phyloP scores from a whole-genome alignment of 1,139 yeast species.

The Neolecta irregularis region DNA sequence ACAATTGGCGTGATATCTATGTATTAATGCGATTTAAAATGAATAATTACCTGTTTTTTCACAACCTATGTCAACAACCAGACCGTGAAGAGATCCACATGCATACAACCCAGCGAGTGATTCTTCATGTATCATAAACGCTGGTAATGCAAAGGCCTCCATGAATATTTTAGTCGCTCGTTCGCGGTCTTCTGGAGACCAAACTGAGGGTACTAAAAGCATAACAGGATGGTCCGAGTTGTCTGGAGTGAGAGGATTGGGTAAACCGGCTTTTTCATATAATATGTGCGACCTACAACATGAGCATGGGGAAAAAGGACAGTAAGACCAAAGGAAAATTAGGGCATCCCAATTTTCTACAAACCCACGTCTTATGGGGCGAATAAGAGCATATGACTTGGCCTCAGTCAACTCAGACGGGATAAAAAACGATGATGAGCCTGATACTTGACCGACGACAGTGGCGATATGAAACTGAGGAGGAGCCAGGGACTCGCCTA shows the following conservation, averaged over 20 bases:
- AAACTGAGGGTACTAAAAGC: conserved; percentile 12
- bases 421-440: background rate
- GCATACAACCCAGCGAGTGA: conserved; percentile 66
- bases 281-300: conserved; percentile 8
- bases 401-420: background rate
- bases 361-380: conserved; percentile 10
- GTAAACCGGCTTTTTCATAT: conserved; percentile 2
- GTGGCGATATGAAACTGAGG: conserved; percentile 8
- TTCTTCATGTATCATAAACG: conserved; percentile 53
- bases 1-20: conserved; percentile 59
- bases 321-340: conserved; percentile 18
- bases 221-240: conserved; percentile 11
- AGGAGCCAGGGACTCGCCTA: conserved; percentile 13
- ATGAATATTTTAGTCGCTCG: conserved; percentile 31
- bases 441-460: conserved; percentile 6
- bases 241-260: conserved; percentile 2
- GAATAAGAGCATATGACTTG: conserved; percentile 1
- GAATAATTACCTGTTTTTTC: conserved; percentile 32
- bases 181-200: conserved; percentile 12
- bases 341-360: conserved; percentile 13
- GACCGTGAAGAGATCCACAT: conserved; percentile 41
- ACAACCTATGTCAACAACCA: conserved; percentile 70
- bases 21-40: background rate
- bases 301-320: background rate
- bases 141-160: conserved; percentile 58